Evolutionary conservation across 148 eudicot genomes (phyloP).

Genomic region (Vaccinium darrowii): DNA sequence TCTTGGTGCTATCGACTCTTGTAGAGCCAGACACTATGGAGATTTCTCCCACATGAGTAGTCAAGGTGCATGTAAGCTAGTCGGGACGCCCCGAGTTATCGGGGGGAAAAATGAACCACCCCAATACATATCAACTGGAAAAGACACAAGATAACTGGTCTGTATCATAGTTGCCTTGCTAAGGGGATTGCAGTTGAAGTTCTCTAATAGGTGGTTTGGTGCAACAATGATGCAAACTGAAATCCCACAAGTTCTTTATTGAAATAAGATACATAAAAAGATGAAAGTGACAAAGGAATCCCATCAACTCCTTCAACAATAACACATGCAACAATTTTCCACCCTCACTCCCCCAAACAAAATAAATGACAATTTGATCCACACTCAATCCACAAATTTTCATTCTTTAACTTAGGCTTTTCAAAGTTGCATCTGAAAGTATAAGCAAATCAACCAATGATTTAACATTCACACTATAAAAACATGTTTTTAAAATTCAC

Average conservation of each 20-base stretch:
- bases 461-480: background rate
- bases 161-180: conserved; percentile 7
- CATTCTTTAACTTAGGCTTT: too few species aligned
- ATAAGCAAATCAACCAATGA: background rate
- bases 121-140: background rate
- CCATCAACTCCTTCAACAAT: background rate
- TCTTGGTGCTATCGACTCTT: background rate
- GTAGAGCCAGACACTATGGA: background rate
- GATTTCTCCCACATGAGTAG: background rate
- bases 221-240: conserved; percentile 26
- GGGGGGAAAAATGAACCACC: background rate
- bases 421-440: too few species aligned
- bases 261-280: conserved; percentile 16
- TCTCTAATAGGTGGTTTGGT: background rate
- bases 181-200: background rate
- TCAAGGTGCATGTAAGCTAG: background rate
- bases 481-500: background rate
- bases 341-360: too few species aligned
- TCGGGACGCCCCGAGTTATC: background rate
- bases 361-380: background rate
- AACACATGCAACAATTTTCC: background rate
- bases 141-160: background rate
- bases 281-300: conserved; percentile 17
- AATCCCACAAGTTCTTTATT: conserved; percentile 27
- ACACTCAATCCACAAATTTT: too few species aligned